Evolutionary conservation across 2,329 filamentous ascomycete species (phyloP).

Genomic region (Nigrospora osmanthi): DNA sequence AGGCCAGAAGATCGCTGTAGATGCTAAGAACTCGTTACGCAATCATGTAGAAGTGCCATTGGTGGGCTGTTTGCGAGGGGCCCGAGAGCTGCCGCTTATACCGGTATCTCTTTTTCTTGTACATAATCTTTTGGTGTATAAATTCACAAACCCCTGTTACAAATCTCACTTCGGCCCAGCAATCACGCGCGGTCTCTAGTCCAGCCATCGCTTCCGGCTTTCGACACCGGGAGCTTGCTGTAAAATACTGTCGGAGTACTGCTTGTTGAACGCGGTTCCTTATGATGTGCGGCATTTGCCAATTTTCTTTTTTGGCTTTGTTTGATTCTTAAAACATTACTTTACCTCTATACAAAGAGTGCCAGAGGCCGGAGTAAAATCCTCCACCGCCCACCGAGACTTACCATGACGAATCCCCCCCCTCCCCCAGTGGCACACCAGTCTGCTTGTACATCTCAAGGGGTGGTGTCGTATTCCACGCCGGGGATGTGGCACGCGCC

Average conservation of each 20-base stretch:
- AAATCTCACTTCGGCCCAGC: neutral
- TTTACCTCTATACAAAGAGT: neutral
- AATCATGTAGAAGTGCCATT: neutral
- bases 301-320: neutral
- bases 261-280: too few species aligned
- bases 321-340: neutral
- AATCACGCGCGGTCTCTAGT: too few species aligned
- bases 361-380: too few species aligned
- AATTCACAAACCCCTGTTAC: neutral
- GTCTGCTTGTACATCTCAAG: neutral
- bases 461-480: neutral
- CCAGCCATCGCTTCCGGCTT: too few species aligned
- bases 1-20: neutral
- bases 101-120: neutral
- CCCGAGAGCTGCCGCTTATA: neutral
- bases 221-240: too few species aligned
- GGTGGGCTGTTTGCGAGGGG: neutral
- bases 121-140: neutral
- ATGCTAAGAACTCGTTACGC: neutral
- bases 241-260: too few species aligned
- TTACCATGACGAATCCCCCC: too few species aligned
- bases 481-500: neutral
- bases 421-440: too few species aligned
- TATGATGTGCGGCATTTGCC: neutral
- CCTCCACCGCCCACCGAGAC: too few species aligned